Evolutionary conservation across 352 stramenopile species (phyloP), one percentile per base, ranked within the genome.

Genomic region (Phytopythium aichiense): DNA sequence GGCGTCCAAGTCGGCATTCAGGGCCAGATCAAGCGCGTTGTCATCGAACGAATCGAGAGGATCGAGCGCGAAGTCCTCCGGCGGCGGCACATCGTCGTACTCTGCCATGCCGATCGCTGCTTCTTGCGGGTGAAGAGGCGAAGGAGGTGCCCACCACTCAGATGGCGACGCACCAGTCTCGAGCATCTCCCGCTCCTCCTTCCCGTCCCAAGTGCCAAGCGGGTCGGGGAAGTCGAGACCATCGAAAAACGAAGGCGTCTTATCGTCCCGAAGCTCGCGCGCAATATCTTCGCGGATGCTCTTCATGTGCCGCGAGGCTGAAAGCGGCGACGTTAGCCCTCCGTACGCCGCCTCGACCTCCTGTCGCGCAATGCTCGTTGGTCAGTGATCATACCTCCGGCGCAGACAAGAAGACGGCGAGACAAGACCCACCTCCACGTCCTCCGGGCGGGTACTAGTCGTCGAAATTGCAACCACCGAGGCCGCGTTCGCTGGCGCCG

Each of bases 341-440:
- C 86, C 86, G 53, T 91, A 92, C 20, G 86, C 81, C 38, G 71
- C 61, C 35, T 94, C 85, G 49, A 92, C 83, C 22, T 94, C 79
- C 83, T 91, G 35, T 18, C 60, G 18, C 25, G n/a, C n/a, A 12
- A 13, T 22, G 12, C 15, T 13, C 25, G 7, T 9, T 53, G 23
- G 25, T 53, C 11, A 53, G 46, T 45, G 4, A 16, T 8, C 33
- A 55, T n/a, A 23, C 1, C 22, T 42, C 28, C 15, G 4, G 18
- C n/a, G 12, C 7, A 43, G n/a, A 16, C 33, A 33, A 48, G 11
- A 31, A 20, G 0, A 1, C 7, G 18, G 16, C 40, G 5, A n/a
- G 25, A 33, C 18, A 1, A 35, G n/a, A 28, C 50, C 20, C 7
- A 57, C 51, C 51, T 57, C 51, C 11, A 57, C 30, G 15, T 46